Conservation (phyloP, 2,329 filamentous ascomycete genomes). For the Trichoderma polysporum region DNA sequence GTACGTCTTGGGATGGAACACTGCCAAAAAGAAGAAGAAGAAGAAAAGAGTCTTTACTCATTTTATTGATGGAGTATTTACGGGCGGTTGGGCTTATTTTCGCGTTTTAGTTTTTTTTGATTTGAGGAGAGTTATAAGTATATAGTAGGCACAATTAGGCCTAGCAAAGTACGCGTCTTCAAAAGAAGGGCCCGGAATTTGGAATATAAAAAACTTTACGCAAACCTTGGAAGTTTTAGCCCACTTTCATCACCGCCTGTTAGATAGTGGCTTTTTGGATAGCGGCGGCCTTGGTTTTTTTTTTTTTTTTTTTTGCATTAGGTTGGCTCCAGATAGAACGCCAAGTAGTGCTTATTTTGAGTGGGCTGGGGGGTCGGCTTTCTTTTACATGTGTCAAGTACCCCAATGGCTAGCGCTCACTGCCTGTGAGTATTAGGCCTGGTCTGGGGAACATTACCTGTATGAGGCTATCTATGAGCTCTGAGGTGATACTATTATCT, state of each 20-base stretch:
- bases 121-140: background rate
- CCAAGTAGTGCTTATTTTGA: background rate
- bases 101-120: too few species aligned
- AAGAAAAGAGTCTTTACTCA: background rate
- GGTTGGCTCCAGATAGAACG: background rate
- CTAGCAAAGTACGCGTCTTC: too few species aligned
- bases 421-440: background rate
- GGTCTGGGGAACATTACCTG: background rate
- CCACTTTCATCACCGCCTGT: background rate
- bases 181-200: background rate
- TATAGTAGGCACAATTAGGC: too few species aligned
- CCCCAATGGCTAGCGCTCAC: background rate
- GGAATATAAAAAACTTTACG: background rate
- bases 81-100: background rate
- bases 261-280: background rate
- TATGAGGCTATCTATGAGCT: too few species aligned
- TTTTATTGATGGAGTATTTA: background rate
- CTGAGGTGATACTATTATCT: too few species aligned
- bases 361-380: background rate
- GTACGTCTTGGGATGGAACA: background rate
- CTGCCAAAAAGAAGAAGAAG: background rate
- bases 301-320: background rate
- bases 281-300: background rate
- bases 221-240: background rate
- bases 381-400: background rate